Percentiles rank a stretch among this genome's conserved stretches.
phyloP scores from a whole-genome alignment of 2,329 filamentous ascomycete species.

The Hymenoscyphus albidus region DNA sequence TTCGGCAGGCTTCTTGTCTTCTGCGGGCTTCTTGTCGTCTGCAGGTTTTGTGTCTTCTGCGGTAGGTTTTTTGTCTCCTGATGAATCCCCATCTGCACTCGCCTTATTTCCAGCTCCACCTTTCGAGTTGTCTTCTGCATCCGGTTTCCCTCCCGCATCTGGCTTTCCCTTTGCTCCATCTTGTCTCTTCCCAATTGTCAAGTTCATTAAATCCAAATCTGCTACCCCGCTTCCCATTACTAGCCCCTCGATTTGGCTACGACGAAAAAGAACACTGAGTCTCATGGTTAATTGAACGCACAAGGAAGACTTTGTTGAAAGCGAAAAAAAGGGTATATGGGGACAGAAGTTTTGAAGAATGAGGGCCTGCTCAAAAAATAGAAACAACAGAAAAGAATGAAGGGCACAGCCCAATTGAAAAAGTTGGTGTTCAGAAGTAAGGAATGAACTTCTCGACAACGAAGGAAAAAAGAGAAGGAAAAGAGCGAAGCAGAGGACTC shows the following conservation, averaged over 20 bases:
- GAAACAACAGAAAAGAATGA: slow-evolving; percentile 6
- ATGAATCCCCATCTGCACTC: not conserved
- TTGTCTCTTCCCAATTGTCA: not conserved
- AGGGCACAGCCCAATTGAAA: not conserved
- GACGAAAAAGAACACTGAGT: not conserved
- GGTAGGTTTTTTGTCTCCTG: not conserved
- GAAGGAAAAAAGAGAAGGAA: not conserved
- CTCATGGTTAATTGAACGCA: not conserved
- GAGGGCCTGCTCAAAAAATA: slow-evolving; percentile 3
- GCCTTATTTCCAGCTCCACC: not conserved
- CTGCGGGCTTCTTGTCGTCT: not conserved
- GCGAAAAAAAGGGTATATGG: not conserved
- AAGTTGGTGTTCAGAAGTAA: not conserved
- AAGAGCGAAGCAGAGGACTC: not conserved
- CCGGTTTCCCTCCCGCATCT: not conserved
- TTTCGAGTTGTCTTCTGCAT: not conserved
- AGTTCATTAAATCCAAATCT: not conserved
- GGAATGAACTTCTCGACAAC: not conserved
- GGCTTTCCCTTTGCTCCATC: not conserved
- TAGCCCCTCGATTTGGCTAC: slow-evolving; percentile 1
- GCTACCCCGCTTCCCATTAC: slow-evolving; percentile 1
- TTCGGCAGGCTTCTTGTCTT: not conserved
- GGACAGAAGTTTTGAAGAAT: slow-evolving; percentile 1
- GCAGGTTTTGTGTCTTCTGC: not conserved
- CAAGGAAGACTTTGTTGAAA: not conserved